A percentile compares a stretch with the other conserved stretches of the same genome.
Conservation (phyloP, 352 stramenopile genomes). For the Phytophthora citricola region DNA sequence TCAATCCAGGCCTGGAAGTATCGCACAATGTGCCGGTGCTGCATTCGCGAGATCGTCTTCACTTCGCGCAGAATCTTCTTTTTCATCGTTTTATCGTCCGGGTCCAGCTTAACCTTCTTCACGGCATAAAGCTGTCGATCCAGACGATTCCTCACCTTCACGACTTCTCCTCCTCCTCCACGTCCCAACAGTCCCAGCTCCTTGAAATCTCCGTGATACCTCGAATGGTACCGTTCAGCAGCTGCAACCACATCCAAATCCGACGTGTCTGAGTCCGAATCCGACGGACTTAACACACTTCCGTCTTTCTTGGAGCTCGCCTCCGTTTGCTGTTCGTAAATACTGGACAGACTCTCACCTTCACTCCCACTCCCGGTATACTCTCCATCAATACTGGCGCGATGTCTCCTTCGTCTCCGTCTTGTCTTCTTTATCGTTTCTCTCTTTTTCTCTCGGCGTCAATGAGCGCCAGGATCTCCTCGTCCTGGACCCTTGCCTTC, state of each 20-base stretch:
- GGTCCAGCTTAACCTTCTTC: constrained; percentile 88
- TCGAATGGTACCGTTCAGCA: constrained; percentile 65
- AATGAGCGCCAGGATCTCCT: constrained; percentile 83
- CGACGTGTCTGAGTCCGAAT: constrained; percentile 54
- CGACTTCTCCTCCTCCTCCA: constrained; percentile 83
- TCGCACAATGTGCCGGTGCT: constrained; percentile 96
- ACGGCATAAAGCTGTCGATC: constrained; percentile 88
- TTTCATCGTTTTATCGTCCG: constrained; percentile 92
- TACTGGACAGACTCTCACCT: constrained; percentile 40
- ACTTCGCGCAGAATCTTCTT: constrained; percentile 96
- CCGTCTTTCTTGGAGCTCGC: constrained; percentile 25
- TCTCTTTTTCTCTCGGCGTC: constrained; percentile 77
- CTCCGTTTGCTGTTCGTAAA: constrained; percentile 45
- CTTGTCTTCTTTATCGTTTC: constrained; percentile 68
- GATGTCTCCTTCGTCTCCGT: constrained; percentile 49
- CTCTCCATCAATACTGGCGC: constrained; percentile 66
- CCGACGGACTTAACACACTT: constrained; percentile 38
- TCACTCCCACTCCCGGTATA: constrained; percentile 43
- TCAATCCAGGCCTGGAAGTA: constrained; percentile 94
- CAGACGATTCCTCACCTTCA: constrained; percentile 84
- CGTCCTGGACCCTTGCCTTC: constrained; percentile 66
- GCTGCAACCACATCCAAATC: constrained; percentile 47
- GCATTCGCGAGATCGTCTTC: constrained; percentile 96
- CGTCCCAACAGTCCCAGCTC: constrained; percentile 85
- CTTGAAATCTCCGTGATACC: constrained; percentile 88